These are phyloP conservation scores for Turritis glabra DNA, from an alignment of 345 rosid species.

Conservation along the genomic window DNA sequence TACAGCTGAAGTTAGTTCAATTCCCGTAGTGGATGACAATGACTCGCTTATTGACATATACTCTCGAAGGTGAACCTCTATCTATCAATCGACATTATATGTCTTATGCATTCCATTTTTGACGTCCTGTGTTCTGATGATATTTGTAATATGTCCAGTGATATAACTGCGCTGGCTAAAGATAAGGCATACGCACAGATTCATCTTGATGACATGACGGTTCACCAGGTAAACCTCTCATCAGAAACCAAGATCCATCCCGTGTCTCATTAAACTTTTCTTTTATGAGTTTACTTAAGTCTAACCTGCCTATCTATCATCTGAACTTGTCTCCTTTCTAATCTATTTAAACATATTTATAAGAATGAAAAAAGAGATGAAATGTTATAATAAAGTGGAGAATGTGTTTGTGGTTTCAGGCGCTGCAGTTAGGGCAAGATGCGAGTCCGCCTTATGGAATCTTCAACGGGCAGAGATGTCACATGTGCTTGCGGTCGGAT, in stretches of 20 bases:
- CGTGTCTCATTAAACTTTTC: neutral
- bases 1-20: constrained; percentile 92
- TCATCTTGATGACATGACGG: constrained; percentile 83
- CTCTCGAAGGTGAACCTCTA: constrained; percentile 61
- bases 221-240: constrained; percentile 70
- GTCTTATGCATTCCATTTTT: constrained; percentile 1
- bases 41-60: constrained; percentile 80
- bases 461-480: constrained; percentile 70
- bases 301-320: neutral
- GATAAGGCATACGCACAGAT: constrained; percentile 91
- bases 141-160: constrained; percentile 50
- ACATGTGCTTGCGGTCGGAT: constrained; percentile 84
- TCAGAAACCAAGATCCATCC: constrained; percentile 8
- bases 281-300: neutral
- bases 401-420: constrained; percentile 43
- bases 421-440: constrained; percentile 80
- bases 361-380: neutral
- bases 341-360: neutral
- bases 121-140: constrained; percentile 15
- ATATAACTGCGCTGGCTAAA: constrained; percentile 85
- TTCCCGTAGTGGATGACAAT: constrained; percentile 86
- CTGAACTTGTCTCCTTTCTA: neutral
- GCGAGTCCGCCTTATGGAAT: constrained; percentile 51
- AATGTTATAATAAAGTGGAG: neutral
- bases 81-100: constrained; percentile 12